Evolutionary conservation across 2,329 filamentous ascomycete genomes (phyloP), one percentile per base, ranked within the genome.

Genomic region (Penicillium sp.): DNA sequence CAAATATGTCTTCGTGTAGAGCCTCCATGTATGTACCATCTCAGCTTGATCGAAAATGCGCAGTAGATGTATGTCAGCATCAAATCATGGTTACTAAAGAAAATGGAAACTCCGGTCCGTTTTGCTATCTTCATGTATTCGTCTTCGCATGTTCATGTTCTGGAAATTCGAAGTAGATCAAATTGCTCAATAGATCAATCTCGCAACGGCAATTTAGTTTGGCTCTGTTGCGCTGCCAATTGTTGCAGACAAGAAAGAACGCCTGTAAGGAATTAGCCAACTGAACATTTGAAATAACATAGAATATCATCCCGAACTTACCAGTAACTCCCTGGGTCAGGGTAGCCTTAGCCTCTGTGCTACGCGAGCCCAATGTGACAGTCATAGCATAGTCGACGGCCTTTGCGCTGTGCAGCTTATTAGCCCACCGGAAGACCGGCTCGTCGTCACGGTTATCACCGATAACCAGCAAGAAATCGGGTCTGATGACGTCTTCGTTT

Each of bases 371-470:
- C 32, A 97, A 74, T 56, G 87, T 94, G 21, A 95, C 89, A 2
- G 90, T 95, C 54, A 85, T 82, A 4, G 93, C 87, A 48, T 88
- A 77, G 43, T 82, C 71, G 38, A 89, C 77, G 2, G 72, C 71
- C 17, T 78, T 77, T 8, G 77, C 71, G 3, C 78, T 75, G 21
- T 77, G 76, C 10, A 95, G 72, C 43, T 81, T 77, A 70, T 96
- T 95, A 17, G 91, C 93, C 91, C 93, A 97, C 54, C 84, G 84
- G 73, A 95, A 97, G 19, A 95, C 85, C 59, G 88, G 85, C 65
- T 97, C 91, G 57, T 97, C 93, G 59, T 96, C 91, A 29, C 91
- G 83, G 37, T 90, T 88, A 63, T 96, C 90, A 33, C 91, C 91
- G 31, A 90, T 81, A 6, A 95, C 87, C 72, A 96, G 82, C 49